These are phyloP conservation scores for Psilocybe tampanensis DNA, from an alignment of 768 basidiomycete species.

Conservation along the genomic window DNA sequence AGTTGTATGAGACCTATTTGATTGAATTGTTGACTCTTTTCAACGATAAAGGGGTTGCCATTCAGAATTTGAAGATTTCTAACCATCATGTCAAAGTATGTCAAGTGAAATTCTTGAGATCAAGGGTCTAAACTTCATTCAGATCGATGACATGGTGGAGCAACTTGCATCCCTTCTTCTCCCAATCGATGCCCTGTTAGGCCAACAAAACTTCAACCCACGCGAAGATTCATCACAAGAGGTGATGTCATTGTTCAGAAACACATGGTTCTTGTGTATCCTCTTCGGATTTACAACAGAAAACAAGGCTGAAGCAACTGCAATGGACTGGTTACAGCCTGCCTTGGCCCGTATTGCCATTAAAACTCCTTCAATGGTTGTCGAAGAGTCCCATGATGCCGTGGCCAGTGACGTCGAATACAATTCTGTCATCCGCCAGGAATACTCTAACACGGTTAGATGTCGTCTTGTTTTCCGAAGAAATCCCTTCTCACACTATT, in stretches of 20 bases:
- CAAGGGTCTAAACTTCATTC: neutral
- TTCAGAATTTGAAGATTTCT: conserved; percentile 77
- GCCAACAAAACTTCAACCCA: conserved; percentile 69
- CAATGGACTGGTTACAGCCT: conserved; percentile 79
- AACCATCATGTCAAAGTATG: conserved; percentile 69
- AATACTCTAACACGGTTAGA: conserved; percentile 76
- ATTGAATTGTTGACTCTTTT: conserved; percentile 86
- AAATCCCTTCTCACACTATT: conserved; percentile 1
- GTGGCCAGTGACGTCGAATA: conserved; percentile 90
- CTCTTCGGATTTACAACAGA: conserved; percentile 78
- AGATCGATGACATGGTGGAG: conserved; percentile 85
- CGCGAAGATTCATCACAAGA: conserved; percentile 55
- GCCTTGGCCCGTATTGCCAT: conserved; percentile 78
- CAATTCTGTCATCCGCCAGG: conserved; percentile 86
- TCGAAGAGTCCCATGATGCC: conserved; percentile 81
- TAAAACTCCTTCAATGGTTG: conserved; percentile 84
- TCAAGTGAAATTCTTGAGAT: neutral
- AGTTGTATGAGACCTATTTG: conserved; percentile 79
- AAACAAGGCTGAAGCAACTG: conserved; percentile 55
- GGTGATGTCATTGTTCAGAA: conserved; percentile 80
- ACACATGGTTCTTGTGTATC: conserved; percentile 92
- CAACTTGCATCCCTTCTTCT: conserved; percentile 87
- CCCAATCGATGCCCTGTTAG: conserved; percentile 86
- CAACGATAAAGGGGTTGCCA: conserved; percentile 87
- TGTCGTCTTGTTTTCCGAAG: neutral